Evolutionary conservation across 2,329 filamentous ascomycete species (phyloP), one percentile per base, ranked within the genome.

Genomic region (Ophiosphaerella narmari): DNA sequence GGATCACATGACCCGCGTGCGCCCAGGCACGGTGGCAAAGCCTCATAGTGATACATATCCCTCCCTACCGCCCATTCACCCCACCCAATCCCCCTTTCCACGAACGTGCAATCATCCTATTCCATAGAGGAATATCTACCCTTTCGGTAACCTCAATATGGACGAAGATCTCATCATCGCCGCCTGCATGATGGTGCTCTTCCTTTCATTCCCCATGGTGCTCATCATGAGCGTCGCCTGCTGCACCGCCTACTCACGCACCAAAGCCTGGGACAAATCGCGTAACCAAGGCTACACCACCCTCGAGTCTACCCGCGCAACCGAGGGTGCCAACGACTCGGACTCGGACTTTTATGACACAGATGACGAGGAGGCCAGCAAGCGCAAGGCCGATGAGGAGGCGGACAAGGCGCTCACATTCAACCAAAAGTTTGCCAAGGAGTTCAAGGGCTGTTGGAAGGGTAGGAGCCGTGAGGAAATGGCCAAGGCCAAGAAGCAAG

Each of bases 241-340:
- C 43, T 60, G 59, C 51, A 49, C 66, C 35, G 63, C 66, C 35
- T 67, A 68, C 50, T 54, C 54, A 29, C 66, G 66, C 57, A 68
- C 66, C 50, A 67, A 67, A 50, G 57, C 57, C 21, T 70, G 66
- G 66, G 65, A 70, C 52, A 64, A 63, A 34, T 50, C 53, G 29
- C 64, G 65, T 50, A 67, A 59, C 41, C 60, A 62, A 50, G 53
- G 54, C 24, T 40, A 52, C 43, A 52, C 63, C 37, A 55, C 54
- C 16, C 60, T 65, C 42, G 66, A 70, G 37, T 53, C 59, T 3
- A 53, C 52, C 9, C 41, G 50, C 5, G 55, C 60, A 1, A 40
- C 63, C 29, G 46, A 43, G 59, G 66, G 40, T 13, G 32, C 50
- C 13, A 54, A 61, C 21, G 55, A 59, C 31, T 7, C 7, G 26